Evolutionary conservation across 495 filamentous ascomycete genomes (phyloP).

Genomic region (Penicillium tannophilum): DNA sequence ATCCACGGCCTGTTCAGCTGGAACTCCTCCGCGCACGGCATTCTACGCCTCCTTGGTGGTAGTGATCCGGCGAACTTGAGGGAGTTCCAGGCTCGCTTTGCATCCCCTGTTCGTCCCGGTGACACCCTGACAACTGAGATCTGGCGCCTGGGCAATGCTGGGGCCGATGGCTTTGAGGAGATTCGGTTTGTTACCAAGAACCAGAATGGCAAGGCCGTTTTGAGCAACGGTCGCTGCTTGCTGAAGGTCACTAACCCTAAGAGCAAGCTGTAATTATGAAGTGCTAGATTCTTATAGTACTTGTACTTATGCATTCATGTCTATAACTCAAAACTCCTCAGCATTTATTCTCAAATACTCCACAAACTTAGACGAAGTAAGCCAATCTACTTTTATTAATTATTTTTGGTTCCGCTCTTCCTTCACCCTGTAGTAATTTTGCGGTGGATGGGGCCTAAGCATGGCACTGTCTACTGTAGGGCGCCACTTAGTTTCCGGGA

Average conservation of each 20-base stretch:
- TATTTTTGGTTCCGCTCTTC: not conserved
- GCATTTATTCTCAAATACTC: not conserved
- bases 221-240: conserved; percentile 82
- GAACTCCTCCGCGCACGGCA: conserved; percentile 77
- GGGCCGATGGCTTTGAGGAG: conserved; percentile 71
- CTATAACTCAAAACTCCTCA: not conserved
- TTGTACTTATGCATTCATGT: not conserved
- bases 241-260: conserved; percentile 63
- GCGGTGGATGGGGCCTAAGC: no score
- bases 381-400: not conserved
- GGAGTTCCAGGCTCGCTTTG: conserved; percentile 87
- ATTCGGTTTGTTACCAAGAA: conserved; percentile 72
- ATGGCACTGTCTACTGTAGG: no score
- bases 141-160: conserved; percentile 55
- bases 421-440: not conserved
- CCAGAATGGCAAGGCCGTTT: conserved; percentile 71
- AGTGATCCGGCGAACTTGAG: conserved; percentile 77
- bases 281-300: not conserved
- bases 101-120: conserved; percentile 77
- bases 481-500: no score
- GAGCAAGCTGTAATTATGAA: conserved; percentile 61
- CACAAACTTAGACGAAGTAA: not conserved
- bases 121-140: conserved; percentile 53
- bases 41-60: conserved; percentile 70
- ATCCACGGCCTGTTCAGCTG: conserved; percentile 87